Evolutionary conservation across 73 alveolate genomes (phyloP).

Genomic region (Symbiodinium natans): DNA sequence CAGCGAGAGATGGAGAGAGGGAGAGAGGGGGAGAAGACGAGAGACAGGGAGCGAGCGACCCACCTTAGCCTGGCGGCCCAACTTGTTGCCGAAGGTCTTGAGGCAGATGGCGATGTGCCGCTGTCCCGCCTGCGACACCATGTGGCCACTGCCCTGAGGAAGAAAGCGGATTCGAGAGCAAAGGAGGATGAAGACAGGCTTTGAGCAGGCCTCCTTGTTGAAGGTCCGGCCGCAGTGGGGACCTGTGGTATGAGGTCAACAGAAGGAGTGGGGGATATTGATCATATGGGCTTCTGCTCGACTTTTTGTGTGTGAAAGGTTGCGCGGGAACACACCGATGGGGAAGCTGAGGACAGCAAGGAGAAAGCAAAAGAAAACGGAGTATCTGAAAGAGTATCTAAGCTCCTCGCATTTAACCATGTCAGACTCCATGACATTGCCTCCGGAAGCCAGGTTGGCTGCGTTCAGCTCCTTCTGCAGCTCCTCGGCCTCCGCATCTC

Average conservation of each 20-base stretch:
- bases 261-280: no score
- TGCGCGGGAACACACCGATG: no score
- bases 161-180: not conserved
- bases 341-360: no score
- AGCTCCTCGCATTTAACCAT: slow-evolving; percentile 56
- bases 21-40: no score
- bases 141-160: not conserved
- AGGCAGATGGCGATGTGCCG: slow-evolving; percentile 91
- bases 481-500: slow-evolving; percentile 40
- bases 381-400: no score
- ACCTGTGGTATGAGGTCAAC: not conserved
- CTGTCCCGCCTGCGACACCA: slow-evolving; percentile 42
- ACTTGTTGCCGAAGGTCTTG: slow-evolving; percentile 67
- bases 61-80: slow-evolving; percentile 37
- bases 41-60: no score
- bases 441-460: slow-evolving; percentile 75
- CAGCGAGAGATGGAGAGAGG: no score
- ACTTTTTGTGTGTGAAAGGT: not conserved
- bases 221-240: slow-evolving; percentile 91
- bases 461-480: slow-evolving; percentile 75
- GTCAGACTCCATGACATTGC: slow-evolving; percentile 71
- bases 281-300: not conserved
- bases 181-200: not conserved
- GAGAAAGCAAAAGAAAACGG: no score
- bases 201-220: slow-evolving; percentile 34